Percentiles rank a stretch among this genome's conserved stretches.
These are phyloP conservation scores for Silene coronaria DNA, from an alignment of 179 eudicot genomes.

Conservation along the genomic window DNA sequence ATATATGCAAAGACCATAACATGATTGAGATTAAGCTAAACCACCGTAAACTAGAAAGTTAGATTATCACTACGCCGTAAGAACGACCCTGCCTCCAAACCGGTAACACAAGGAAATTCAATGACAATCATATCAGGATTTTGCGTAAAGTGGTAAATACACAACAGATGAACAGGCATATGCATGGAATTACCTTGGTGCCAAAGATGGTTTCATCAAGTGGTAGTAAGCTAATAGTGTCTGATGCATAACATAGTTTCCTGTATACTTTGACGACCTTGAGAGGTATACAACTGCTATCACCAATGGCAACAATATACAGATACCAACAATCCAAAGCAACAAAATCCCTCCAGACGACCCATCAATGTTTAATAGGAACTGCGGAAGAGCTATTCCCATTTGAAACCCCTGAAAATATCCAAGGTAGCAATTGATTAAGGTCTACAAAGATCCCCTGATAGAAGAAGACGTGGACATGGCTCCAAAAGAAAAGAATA, in stretches of 20 bases:
- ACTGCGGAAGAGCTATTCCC: constrained; percentile 92
- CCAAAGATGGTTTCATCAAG: constrained; percentile 82
- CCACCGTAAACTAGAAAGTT: constrained; percentile 1
- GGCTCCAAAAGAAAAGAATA: constrained; percentile 20
- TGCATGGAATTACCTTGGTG: constrained; percentile 54
- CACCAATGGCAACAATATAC: constrained; percentile 79
- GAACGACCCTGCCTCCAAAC: neutral
- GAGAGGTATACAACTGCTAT: constrained; percentile 74
- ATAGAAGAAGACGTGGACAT: neutral
- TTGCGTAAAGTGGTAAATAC: neutral
- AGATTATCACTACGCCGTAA: neutral
- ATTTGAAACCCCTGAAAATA: constrained; percentile 76
- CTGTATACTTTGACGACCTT: constrained; percentile 72
- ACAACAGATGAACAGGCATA: neutral
- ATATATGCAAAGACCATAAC: neutral
- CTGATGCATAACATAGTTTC: constrained; percentile 86
- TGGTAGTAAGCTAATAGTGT: constrained; percentile 65
- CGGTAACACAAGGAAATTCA: neutral
- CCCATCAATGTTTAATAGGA: constrained; percentile 75
- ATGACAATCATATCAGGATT: neutral
- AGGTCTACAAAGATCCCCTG: neutral
- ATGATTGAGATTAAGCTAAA: neutral
- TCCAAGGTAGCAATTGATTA: constrained; percentile 3
- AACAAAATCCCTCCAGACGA: constrained; percentile 78
- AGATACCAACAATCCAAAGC: constrained; percentile 81